Base-by-base conservation (phyloP, 2,329 filamentous ascomycete genomes). In the Alternaria triticimaculans region DNA sequence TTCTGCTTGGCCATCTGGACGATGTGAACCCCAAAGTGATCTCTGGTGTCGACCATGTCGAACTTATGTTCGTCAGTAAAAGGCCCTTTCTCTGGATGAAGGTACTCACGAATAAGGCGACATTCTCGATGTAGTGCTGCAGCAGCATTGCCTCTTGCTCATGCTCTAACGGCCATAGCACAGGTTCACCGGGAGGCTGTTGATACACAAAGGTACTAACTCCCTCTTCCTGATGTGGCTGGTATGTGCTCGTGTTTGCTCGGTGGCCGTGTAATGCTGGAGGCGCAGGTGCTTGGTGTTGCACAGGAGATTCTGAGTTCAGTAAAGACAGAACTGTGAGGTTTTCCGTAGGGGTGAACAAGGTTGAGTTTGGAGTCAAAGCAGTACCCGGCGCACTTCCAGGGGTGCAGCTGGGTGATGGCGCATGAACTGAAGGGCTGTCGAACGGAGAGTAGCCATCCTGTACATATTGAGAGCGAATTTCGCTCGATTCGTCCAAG, bases 141-240 rank as follows among this genome's bases (percentile, higher is more conserved):
- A 80, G 64, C 14, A 80, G 65, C 75, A 78, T 79, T 6, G 77
- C 77, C 46, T 80, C 78, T 50, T 78, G 76, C 49, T 80, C 78
- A 33, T 76, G 72, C 45, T 77, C 72, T 10, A 80, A 56, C 2
- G 78, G 77, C 77, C 77, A 80, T 18, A 79, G 54, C 8, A 78
- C 74, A 18, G 75, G 72, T 45, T 66, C 72, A 6, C 71, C 68
- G 8, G 74, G 73, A 18, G 71, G 65, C 25, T 76, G 76, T 28
- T 79, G 73, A 55, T 77, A 74, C 7, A 75, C 69, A 51, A 78
- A 76, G 0, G 68, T 74, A 33, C 56, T 66, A 37, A 58, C 30
- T 6, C 59, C 63, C 30, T 23, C 57, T 30, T 63, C 28, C 11
- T 60, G 50, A 28, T 66, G 26, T 37, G 59, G 58, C n/a, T 70